Conservation (phyloP, 2,329 filamentous ascomycete species). For the Fusarium nanum region DNA sequence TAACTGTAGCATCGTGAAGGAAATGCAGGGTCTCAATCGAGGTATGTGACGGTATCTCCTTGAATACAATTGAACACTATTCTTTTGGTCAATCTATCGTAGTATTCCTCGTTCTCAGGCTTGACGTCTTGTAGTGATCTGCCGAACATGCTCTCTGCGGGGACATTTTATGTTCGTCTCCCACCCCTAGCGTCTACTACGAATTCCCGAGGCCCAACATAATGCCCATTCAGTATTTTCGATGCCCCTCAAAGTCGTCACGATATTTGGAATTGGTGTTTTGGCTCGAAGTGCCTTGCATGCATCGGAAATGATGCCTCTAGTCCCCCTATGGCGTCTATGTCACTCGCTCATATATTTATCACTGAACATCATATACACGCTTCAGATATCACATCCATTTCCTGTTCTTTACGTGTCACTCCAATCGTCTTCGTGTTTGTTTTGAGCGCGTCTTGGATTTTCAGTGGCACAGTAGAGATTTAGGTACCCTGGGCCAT, state of each 20-base stretch:
- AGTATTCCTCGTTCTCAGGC: no score
- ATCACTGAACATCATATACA: fast-evolving
- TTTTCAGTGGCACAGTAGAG: not conserved
- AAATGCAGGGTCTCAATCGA: not conserved
- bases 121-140: not conserved
- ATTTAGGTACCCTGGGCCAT: not conserved
- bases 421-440: fast-evolving
- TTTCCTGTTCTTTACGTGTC: fast-evolving
- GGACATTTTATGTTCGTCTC: not conserved
- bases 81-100: not conserved
- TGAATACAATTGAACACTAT: no score
- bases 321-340: not conserved
- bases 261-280: not conserved
- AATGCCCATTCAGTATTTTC: fast-evolving
- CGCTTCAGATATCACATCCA: fast-evolving
- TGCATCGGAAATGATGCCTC: not conserved
- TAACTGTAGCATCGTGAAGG: not conserved
- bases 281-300: not conserved
- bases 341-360: not conserved
- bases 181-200: not conserved
- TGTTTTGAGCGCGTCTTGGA: not conserved
- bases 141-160: not conserved
- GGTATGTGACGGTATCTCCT: not conserved
- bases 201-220: fast-evolving
- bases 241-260: fast-evolving